Conservation (phyloP, 2,329 filamentous ascomycete genomes). For the Onygena corvina region DNA sequence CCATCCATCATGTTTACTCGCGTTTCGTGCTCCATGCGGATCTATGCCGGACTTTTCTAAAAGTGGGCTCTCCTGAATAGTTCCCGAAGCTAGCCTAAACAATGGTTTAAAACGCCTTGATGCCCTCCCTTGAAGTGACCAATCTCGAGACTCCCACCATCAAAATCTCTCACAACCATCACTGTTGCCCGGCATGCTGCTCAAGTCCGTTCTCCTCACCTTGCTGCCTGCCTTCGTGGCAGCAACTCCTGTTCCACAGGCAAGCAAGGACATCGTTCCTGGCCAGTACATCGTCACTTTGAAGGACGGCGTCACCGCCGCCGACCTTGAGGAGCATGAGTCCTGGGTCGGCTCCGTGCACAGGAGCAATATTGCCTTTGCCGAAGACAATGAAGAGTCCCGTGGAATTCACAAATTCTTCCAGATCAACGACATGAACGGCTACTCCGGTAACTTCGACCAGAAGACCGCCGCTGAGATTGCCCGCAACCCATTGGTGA, state of each 20-base stretch:
- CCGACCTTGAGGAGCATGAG: constrained; percentile 6
- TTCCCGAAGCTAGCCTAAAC: no score
- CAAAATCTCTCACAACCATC: no score
- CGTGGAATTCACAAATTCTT: constrained; percentile 7
- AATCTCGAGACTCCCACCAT: no score
- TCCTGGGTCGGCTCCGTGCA: constrained; percentile 9
- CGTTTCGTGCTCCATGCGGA: no score
- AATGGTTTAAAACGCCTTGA: no score
- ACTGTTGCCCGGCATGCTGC: no score
- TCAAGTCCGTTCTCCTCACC: no score
- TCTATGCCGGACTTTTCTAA: no score
- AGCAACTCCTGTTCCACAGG: background rate
- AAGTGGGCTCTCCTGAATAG: no score
- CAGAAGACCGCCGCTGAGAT: constrained; percentile 8
- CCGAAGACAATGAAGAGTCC: background rate
- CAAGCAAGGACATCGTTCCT: constrained; percentile 8
- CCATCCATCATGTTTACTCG: no score
- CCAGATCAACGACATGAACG: constrained; percentile 11
- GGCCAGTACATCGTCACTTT: constrained; percentile 11
- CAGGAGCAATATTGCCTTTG: constrained; percentile 8
- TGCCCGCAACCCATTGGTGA: constrained; percentile 9
- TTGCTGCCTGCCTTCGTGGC: background rate
- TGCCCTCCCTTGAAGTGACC: no score
- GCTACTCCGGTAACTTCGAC: constrained; percentile 11
- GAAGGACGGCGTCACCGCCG: constrained; percentile 10